Evolutionary conservation across 1,284 basidiomycete species (phyloP).

Genomic region (Meira miltonrushii): DNA sequence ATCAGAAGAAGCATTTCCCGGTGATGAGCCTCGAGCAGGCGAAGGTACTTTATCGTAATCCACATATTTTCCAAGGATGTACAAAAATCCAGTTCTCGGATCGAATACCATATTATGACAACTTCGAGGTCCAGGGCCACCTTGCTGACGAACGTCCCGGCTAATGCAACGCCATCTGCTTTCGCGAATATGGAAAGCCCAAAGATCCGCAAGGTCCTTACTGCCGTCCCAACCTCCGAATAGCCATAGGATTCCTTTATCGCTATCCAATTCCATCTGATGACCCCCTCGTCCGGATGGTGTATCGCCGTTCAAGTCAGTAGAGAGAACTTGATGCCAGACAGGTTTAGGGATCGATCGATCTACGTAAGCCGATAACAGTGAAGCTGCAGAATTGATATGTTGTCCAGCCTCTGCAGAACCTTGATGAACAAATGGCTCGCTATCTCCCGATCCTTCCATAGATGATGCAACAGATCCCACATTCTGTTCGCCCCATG

Average conservation of each 20-base stretch:
- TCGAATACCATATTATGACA: slow-evolving; percentile 81
- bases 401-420: not conserved
- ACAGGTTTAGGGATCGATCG: slow-evolving; percentile 26
- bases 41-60: slow-evolving; percentile 16
- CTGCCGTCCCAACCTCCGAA: slow-evolving; percentile 75
- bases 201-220: slow-evolving; percentile 67
- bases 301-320: slow-evolving; percentile 14
- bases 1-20: not conserved
- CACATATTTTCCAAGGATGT: slow-evolving; percentile 57
- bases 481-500: slow-evolving; percentile 22
- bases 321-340: slow-evolving; percentile 26
- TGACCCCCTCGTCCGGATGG: slow-evolving; percentile 64
- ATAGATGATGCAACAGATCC: not conserved
- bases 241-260: slow-evolving; percentile 65
- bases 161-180: slow-evolving; percentile 65
- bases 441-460: too few relatives aligned
- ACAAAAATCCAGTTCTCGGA: slow-evolving; percentile 65
- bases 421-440: too few relatives aligned
- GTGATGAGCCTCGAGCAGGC: not conserved
- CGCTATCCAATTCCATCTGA: slow-evolving; percentile 72
- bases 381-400: slow-evolving; percentile 6
- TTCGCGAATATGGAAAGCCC: slow-evolving; percentile 66
- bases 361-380: slow-evolving; percentile 38
- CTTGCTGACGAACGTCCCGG: slow-evolving; percentile 59
- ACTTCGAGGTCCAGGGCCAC: slow-evolving; percentile 66